Evolutionary conservation across 192 early-diverging fungal genomes (phyloP).

Genomic region (Podila horticola): DNA sequence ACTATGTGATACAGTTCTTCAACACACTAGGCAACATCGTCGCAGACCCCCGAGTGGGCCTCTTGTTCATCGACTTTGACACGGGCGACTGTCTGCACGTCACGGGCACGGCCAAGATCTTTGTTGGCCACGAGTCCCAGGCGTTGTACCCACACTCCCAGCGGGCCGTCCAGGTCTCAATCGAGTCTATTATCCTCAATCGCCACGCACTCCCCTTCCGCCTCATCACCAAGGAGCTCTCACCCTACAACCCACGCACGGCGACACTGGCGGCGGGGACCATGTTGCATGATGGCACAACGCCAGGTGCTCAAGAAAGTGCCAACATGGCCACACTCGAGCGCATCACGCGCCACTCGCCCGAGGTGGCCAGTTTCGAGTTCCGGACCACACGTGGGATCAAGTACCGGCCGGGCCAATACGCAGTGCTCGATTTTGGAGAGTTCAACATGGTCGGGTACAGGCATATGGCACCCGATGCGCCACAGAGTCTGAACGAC

Average conservation of each 20-base stretch:
- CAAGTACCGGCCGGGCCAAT: constrained; percentile 26
- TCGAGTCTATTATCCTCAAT: constrained; percentile 14
- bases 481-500: constrained; percentile 43
- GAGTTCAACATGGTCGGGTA: constrained; percentile 29
- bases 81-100: constrained; percentile 30
- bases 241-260: constrained; percentile 36
- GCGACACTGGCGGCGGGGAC: neutral
- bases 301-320: neutral
- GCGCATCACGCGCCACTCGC: constrained; percentile 15
- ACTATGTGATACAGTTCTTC: constrained; percentile 26
- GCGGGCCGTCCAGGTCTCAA: constrained; percentile 13
- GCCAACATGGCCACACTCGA: constrained; percentile 7
- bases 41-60: constrained; percentile 19
- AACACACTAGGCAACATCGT: constrained; percentile 42
- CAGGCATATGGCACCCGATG: constrained; percentile 31
- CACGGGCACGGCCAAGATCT: constrained; percentile 28
- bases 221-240: constrained; percentile 29
- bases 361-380: constrained; percentile 16
- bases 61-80: constrained; percentile 30
- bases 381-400: constrained; percentile 15
- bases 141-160: constrained; percentile 28
- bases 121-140: constrained; percentile 25
- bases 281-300: neutral
- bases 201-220: constrained; percentile 15
- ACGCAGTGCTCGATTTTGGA: constrained; percentile 39